These are phyloP conservation scores for Fusarium circinatum DNA, from an alignment of 2,329 filamentous ascomycete genomes.

Conservation along the genomic window DNA sequence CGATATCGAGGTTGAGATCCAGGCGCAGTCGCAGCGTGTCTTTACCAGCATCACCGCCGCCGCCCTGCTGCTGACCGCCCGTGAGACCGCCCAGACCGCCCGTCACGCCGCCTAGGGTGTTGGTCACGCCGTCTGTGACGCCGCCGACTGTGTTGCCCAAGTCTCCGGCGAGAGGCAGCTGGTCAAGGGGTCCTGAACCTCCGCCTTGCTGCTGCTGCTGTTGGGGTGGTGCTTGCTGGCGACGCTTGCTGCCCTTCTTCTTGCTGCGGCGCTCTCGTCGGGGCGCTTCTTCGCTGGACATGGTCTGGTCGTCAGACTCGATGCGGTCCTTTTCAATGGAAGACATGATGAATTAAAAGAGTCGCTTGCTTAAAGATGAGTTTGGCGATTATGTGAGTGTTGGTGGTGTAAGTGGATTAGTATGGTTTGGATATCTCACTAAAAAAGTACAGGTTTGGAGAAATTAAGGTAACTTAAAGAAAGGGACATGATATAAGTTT, in stretches of 20 bases:
- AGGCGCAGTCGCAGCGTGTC: slow-evolving; percentile 76
- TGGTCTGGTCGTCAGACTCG: slow-evolving; percentile 40
- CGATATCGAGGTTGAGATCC: slow-evolving; percentile 84
- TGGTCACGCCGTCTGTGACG: slow-evolving; percentile 55
- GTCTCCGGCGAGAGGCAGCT: slow-evolving; percentile 50
- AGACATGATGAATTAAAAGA: slow-evolving; percentile 33
- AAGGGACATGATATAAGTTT: slow-evolving; percentile 39
- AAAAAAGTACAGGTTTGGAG: slow-evolving; percentile 9
- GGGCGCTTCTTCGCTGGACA: slow-evolving; percentile 40
- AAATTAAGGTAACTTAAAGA: slow-evolving; percentile 18
- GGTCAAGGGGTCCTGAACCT: slow-evolving; percentile 48
- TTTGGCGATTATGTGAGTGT: not conserved
- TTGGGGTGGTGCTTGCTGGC: slow-evolving; percentile 38
- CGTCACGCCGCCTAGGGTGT: slow-evolving; percentile 54
- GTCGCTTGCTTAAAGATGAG: slow-evolving; percentile 1
- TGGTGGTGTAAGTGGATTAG: slow-evolving; percentile 5
- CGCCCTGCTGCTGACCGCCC: slow-evolving; percentile 51
- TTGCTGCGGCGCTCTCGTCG: slow-evolving; percentile 41
- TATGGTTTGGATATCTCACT: slow-evolving; percentile 4
- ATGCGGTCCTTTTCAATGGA: slow-evolving; percentile 45
- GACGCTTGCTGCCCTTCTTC: slow-evolving; percentile 47
- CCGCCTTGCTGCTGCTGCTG: slow-evolving; percentile 26
- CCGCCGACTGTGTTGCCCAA: slow-evolving; percentile 51
- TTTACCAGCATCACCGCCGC: slow-evolving; percentile 57
- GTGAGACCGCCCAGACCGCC: slow-evolving; percentile 52